Conservation (phyloP, 805 yeast genomes). For the Starmerella apis region DNA sequence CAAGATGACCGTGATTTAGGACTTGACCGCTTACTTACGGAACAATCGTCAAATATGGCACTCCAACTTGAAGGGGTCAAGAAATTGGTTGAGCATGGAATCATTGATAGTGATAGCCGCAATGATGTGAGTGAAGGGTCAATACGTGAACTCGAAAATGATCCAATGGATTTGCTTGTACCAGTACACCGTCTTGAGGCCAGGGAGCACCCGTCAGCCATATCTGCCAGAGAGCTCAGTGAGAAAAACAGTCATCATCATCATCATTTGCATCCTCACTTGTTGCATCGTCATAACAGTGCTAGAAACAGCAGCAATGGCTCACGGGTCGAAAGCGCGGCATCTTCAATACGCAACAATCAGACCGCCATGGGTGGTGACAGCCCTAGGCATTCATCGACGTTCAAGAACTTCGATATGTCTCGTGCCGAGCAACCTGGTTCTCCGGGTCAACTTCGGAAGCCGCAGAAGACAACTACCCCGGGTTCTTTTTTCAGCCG, state of each 20-base stretch:
- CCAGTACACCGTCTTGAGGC: conserved; percentile 14
- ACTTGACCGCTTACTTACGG: conserved; percentile 19
- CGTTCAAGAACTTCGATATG: neutral
- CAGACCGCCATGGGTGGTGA: neutral
- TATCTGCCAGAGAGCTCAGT: neutral
- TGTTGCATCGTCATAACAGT: neutral
- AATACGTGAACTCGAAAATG: neutral
- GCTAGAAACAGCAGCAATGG: neutral
- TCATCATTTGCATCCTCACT: neutral
- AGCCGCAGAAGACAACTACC: neutral
- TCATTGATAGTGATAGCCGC: neutral
- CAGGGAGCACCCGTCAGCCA: conserved; percentile 5
- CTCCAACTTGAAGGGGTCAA: neutral
- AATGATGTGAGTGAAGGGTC: neutral
- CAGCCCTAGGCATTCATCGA: conserved; percentile 1
- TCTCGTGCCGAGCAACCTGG: neutral
- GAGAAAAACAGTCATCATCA: neutral
- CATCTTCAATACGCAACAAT: neutral
- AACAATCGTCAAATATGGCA: neutral
- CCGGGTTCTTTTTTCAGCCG: neutral
- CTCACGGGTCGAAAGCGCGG: neutral
- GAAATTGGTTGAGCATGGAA: neutral
- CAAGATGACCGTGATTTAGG: conserved; percentile 16
- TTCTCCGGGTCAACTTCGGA: conserved; percentile 3
- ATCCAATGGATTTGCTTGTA: neutral